These are phyloP conservation scores for Exophiala sp. DNA, from an alignment of 2,329 filamentous ascomycete genomes.

Conservation along the genomic window DNA sequence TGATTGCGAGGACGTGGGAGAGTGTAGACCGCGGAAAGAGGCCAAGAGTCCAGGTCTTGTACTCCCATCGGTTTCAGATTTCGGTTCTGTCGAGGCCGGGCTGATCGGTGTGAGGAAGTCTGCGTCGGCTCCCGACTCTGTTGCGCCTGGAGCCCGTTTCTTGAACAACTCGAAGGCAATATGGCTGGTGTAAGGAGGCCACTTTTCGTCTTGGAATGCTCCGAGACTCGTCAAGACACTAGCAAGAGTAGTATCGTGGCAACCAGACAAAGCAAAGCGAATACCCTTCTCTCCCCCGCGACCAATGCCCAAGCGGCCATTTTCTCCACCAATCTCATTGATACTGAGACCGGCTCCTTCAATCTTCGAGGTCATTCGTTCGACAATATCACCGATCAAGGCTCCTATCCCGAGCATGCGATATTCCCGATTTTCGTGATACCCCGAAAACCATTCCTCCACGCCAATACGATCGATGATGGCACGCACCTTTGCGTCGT, in stretches of 20 bases:
- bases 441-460: conserved; percentile 91
- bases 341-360: conserved; percentile 53
- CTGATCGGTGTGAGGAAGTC: conserved; percentile 28
- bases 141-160: conserved; percentile 34
- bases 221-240: conserved; percentile 71
- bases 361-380: conserved; percentile 64
- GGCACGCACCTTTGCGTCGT: conserved; percentile 63
- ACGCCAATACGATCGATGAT: conserved; percentile 69
- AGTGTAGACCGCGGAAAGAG: conserved; percentile 28
- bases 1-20: conserved; percentile 29
- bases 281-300: conserved; percentile 50
- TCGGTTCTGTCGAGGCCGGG: conserved; percentile 31
- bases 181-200: conserved; percentile 92
- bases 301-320: conserved; percentile 38
- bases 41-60: conserved; percentile 24
- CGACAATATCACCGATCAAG: conserved; percentile 75
- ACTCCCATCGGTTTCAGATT: conserved; percentile 18
- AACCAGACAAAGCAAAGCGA: conserved; percentile 74
- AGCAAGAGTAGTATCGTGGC: conserved; percentile 89
- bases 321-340: conserved; percentile 43
- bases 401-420: conserved; percentile 81
- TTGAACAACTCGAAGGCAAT: conserved; percentile 87
- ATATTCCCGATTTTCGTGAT: conserved; percentile 77
- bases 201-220: conserved; percentile 64
- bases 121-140: conserved; percentile 25